Conservation (phyloP, 305 asterid genomes). For the Lippia alba region DNA sequence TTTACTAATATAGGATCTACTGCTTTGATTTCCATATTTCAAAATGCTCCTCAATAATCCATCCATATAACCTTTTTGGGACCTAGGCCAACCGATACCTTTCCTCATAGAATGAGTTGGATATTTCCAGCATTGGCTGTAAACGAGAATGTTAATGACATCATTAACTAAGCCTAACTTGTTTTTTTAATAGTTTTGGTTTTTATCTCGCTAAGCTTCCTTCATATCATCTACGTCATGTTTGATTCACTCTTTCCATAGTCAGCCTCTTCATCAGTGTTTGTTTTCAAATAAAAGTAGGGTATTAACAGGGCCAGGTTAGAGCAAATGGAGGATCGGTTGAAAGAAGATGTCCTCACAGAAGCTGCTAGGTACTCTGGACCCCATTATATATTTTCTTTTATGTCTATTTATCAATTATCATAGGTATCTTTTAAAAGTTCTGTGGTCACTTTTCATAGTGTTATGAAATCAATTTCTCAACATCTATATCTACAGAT, state of each 20-base stretch:
- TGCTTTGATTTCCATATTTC: constrained; percentile 23
- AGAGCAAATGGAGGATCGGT: constrained; percentile 99
- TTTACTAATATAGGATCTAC: constrained; percentile 10
- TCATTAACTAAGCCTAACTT: constrained; percentile 28
- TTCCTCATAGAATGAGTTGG: constrained; percentile 17
- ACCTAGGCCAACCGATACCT: constrained; percentile 21
- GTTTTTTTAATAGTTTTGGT: constrained; percentile 28
- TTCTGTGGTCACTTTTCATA: constrained; percentile 34
- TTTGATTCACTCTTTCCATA: constrained; percentile 26
- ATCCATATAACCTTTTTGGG: constrained; percentile 24
- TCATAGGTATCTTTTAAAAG: constrained; percentile 20
- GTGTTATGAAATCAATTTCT: constrained; percentile 34
- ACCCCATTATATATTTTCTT: constrained; percentile 20
- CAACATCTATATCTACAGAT: constrained; percentile 64
- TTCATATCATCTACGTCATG: constrained; percentile 31
- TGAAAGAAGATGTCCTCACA: constrained; percentile 86
- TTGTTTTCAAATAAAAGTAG: constrained; percentile 73
- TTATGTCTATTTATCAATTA: constrained; percentile 14
- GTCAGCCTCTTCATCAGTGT: constrained; percentile 44
- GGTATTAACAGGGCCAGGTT: constrained; percentile 98
- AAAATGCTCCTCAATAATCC: constrained; percentile 23
- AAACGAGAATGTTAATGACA: constrained; percentile 17
- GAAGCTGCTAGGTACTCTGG: constrained; percentile 85
- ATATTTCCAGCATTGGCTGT: constrained; percentile 11
- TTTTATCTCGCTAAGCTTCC: constrained; percentile 28